Base-by-base conservation (phyloP, 139 green algal species). In the Chlorella sp. region DNA sequence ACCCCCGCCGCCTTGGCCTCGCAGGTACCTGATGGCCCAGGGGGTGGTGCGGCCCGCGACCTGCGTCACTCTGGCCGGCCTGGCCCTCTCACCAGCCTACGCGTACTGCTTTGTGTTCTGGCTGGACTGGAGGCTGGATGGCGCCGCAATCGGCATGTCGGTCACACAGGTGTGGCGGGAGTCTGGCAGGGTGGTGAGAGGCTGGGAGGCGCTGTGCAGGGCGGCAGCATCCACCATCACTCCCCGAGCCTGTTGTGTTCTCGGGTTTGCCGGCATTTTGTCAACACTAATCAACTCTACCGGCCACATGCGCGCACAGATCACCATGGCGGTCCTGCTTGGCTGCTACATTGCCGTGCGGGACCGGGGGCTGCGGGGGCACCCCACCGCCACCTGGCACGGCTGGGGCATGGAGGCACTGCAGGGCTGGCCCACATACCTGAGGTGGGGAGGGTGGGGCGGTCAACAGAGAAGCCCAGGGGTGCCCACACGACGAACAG, bases 341-440 rank as follows among this genome's bases (percentile, higher is more conserved):
- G 69, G 38, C 20, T 91, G 91, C 3, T 96, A 91, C 68, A 44
- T 56, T 26, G 34, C 70, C 2, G 80, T 26, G 16, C 44, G 80
- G 2, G 75, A 44, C 87, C 93, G 65, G 87, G 91, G 41, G 71
- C 92, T 26, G 92, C 89, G 17, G 88, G 86, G 41, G 85, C 87
- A 17, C 81, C 94, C 74, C 93, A 91, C 85, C 90, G 92, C 63
- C 93, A 90, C 47, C 74, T 92, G 81, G 93, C 94, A 79, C 93
- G 93, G 93, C 34, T 79, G 36, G 78, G 36, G 80, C 80, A 0
- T 71, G 92, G 86, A 56, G 38, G 57, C 39, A 95, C 94, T 90
- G 93, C 23, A 15, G 23, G 57, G 70, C 70, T 78, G 70, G 70
- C 70, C 39, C 26, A 23, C 39, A 12, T 78, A 78, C 70, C 70